These are phyloP conservation scores for Cryptococcus floricola DNA, from an alignment of 1,284 basidiomycete species.

Conservation along the genomic window DNA sequence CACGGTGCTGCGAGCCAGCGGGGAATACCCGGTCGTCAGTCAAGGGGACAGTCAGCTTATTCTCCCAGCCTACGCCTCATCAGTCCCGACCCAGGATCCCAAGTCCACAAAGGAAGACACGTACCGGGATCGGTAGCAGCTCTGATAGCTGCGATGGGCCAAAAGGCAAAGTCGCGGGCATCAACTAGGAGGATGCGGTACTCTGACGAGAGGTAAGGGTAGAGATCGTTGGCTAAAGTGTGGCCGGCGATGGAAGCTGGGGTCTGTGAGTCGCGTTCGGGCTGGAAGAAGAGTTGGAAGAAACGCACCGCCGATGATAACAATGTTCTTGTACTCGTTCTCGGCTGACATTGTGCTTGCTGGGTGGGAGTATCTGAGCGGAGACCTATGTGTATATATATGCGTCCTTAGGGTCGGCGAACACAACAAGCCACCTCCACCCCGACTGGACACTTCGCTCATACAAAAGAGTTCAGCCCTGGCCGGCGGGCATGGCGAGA, in stretches of 20 bases:
- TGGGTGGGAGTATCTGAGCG: too few relatives aligned
- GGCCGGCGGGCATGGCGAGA: too few relatives aligned
- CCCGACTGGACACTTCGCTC: too few relatives aligned
- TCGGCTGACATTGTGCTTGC: too few relatives aligned
- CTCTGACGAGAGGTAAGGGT: constrained; percentile 34
- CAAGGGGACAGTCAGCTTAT: constrained; percentile 33
- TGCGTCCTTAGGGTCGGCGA: too few relatives aligned
- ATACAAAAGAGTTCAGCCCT: too few relatives aligned
- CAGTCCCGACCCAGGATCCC: not conserved
- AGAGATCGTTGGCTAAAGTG: constrained; percentile 36
- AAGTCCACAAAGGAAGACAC: not conserved
- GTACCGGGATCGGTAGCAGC: constrained; percentile 45
- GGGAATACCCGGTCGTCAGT: constrained; percentile 38
- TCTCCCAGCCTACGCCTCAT: constrained; percentile 38
- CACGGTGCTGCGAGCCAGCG: constrained; percentile 23
- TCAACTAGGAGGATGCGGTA: constrained; percentile 51
- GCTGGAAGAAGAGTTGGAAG: too few relatives aligned
- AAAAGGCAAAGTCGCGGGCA: constrained; percentile 40
- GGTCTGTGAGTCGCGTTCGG: too few relatives aligned
- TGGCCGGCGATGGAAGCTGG: constrained; percentile 38
- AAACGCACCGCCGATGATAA: constrained; percentile 5
- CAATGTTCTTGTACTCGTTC: constrained; percentile 2
- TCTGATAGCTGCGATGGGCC: constrained; percentile 43
- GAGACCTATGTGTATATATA: too few relatives aligned
- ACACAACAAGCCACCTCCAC: too few relatives aligned